These are phyloP conservation scores for Phyllosticta citrichinensis DNA, from an alignment of 2,329 filamentous ascomycete genomes.

Conservation along the genomic window DNA sequence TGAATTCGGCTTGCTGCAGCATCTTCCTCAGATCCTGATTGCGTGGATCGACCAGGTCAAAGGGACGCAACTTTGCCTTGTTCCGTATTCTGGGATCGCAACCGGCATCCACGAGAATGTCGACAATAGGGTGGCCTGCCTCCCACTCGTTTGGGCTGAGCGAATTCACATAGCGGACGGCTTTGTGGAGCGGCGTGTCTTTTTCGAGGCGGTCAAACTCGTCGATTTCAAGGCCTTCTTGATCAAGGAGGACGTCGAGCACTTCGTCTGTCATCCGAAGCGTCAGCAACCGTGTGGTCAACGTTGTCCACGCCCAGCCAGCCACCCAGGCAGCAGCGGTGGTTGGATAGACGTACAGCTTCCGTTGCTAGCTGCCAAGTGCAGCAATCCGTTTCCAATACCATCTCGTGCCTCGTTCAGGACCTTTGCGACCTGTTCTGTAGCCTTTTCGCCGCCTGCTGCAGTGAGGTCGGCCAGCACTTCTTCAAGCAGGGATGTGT, in stretches of 20 bases:
- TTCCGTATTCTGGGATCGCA: conserved; percentile 55
- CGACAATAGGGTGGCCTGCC: conserved; percentile 57
- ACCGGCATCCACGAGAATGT: conserved; percentile 76
- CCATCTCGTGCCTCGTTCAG: conserved; percentile 81
- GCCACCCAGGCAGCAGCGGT: not conserved
- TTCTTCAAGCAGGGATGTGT: conserved; percentile 72
- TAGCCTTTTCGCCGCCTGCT: conserved; percentile 42
- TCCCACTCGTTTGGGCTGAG: conserved; percentile 53
- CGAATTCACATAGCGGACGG: conserved; percentile 65
- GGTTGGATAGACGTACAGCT: conserved; percentile 55
- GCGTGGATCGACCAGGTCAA: conserved; percentile 62
- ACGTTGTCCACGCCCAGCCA: not conserved
- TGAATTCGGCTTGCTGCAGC: conserved; percentile 63
- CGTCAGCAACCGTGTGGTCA: not conserved
- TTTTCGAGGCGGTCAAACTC: conserved; percentile 59
- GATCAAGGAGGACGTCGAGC: conserved; percentile 73
- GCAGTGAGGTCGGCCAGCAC: conserved; percentile 49
- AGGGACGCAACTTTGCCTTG: conserved; percentile 60
- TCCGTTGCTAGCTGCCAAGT: conserved; percentile 76
- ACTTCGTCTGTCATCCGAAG: conserved; percentile 51
- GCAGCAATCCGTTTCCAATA: conserved; percentile 79
- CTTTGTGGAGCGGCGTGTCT: conserved; percentile 72
- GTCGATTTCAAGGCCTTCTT: conserved; percentile 78
- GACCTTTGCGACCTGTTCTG: conserved; percentile 57
- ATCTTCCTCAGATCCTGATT: conserved; percentile 53